Percentiles rank a stretch among this genome's conserved stretches.
Evolutionary conservation across 192 early-diverging fungal species (phyloP).

Genomic region (Oehlia diaphana): DNA sequence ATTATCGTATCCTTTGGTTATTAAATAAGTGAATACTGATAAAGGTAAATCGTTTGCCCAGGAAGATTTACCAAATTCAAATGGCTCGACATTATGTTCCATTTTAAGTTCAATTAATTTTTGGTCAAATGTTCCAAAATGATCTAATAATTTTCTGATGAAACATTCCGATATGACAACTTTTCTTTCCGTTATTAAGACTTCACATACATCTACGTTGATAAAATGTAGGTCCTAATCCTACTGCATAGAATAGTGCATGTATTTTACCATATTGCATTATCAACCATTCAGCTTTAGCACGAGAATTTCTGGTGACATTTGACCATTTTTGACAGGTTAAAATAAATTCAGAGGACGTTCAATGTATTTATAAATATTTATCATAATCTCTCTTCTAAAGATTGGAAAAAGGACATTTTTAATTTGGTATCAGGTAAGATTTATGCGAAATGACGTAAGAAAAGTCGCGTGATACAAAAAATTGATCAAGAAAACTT

Average conservation of each 20-base stretch:
- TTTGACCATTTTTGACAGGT: neutral
- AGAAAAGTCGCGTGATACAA: no score
- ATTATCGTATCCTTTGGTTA: neutral
- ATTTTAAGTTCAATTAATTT: neutral
- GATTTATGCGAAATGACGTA: no score
- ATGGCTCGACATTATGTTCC: neutral
- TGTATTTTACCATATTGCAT: neutral
- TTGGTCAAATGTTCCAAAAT: neutral
- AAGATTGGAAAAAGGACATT: no score
- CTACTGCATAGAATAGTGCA: conserved; percentile 18
- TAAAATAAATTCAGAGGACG: neutral
- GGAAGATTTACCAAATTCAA: neutral
- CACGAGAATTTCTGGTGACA: neutral
- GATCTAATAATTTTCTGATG: neutral
- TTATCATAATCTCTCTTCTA: neutral
- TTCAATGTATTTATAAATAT: neutral
- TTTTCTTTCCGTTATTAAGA: neutral
- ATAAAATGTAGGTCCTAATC: conserved; percentile 3
- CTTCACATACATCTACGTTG: neutral
- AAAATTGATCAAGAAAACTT: no score
- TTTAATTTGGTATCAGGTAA: no score
- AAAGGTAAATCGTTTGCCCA: conserved; percentile 11
- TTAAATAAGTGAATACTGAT: neutral
- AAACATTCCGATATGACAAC: neutral
- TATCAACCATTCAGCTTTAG: neutral